A percentile compares a stretch with the other conserved stretches of the same genome.
Conservation (phyloP, 768 basidiomycete genomes). For the Panaeolus cyanescens region DNA sequence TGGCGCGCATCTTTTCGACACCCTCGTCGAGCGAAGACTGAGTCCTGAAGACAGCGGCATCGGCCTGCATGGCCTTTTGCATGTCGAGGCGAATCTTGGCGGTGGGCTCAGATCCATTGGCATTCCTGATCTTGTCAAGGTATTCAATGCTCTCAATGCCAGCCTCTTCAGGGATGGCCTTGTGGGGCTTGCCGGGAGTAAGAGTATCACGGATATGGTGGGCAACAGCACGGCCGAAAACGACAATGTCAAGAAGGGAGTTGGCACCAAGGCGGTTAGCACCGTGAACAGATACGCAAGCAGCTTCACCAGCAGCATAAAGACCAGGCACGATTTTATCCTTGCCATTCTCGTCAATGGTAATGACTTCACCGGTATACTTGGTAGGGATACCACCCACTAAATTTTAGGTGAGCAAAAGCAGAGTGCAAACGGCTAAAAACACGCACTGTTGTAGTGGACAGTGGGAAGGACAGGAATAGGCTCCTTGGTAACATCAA, state of each 20-base stretch:
- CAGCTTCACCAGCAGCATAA: slow-evolving; percentile 98
- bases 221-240: slow-evolving; percentile 98
- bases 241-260: slow-evolving; percentile 97
- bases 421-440: neutral
- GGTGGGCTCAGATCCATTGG: slow-evolving; percentile 83
- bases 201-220: slow-evolving; percentile 94
- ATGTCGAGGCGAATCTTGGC: slow-evolving; percentile 91
- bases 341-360: slow-evolving; percentile 83
- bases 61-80: slow-evolving; percentile 99
- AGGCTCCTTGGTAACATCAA: slow-evolving; percentile 99
- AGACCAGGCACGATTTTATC: slow-evolving; percentile 95
- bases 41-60: slow-evolving; percentile 98
- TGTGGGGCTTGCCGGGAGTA: slow-evolving; percentile 89
- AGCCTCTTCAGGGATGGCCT: slow-evolving; percentile 81
- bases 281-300: slow-evolving; percentile 98
- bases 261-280: slow-evolving; percentile 99
- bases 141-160: slow-evolving; percentile 84
- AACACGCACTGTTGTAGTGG: slow-evolving; percentile 91
- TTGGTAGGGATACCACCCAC: slow-evolving; percentile 99
- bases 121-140: slow-evolving; percentile 85
- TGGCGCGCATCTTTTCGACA: slow-evolving; percentile 80
- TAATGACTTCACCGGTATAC: slow-evolving; percentile 97
- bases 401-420: slow-evolving; percentile 25
- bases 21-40: slow-evolving; percentile 91
- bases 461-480: slow-evolving; percentile 98